These are phyloP conservation scores for Physcomitrium patens DNA, from an alignment of 225 moss, liverwort and hornwort genomes.

Conservation along the genomic window DNA sequence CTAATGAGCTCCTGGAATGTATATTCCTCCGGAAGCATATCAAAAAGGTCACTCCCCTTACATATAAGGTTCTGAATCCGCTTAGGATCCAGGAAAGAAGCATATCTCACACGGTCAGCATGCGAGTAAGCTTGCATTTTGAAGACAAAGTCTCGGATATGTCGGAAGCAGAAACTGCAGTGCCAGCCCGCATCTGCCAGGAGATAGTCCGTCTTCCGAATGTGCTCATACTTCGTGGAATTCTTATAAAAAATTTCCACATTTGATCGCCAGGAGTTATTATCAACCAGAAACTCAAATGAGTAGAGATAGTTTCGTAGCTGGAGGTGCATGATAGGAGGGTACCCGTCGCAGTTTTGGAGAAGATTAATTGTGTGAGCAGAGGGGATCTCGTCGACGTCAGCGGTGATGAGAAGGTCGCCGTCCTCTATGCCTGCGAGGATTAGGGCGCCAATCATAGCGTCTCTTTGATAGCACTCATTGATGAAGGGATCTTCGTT, in stretches of 20 bases:
- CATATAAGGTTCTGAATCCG: slow-evolving; percentile 72
- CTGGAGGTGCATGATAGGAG: slow-evolving; percentile 71
- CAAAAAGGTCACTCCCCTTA: slow-evolving; percentile 68
- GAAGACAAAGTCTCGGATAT: slow-evolving; percentile 70
- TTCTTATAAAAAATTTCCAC: slow-evolving; percentile 47
- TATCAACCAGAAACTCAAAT: slow-evolving; percentile 74
- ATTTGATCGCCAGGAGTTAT: slow-evolving; percentile 67
- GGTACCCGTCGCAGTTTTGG: slow-evolving; percentile 74
- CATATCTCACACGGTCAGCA: slow-evolving; percentile 68
- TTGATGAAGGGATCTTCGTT: slow-evolving; percentile 62
- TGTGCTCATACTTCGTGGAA: slow-evolving; percentile 48
- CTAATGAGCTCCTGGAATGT: slow-evolving; percentile 63
- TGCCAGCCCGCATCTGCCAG: slow-evolving; percentile 89
- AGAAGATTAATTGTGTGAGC: slow-evolving; percentile 70
- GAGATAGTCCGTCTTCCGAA: slow-evolving; percentile 59
- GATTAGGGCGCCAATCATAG: slow-evolving; percentile 41
- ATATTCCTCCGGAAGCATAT: slow-evolving; percentile 84
- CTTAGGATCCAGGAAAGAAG: slow-evolving; percentile 52
- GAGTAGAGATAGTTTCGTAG: slow-evolving; percentile 72
- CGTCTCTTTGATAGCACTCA: slow-evolving; percentile 55
- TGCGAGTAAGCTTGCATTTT: slow-evolving; percentile 87
- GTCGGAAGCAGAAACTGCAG: slow-evolving; percentile 81
- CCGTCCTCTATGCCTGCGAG: slow-evolving; percentile 57
- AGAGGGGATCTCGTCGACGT: slow-evolving; percentile 79
- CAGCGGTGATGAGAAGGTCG: slow-evolving; percentile 75